phyloP scores from a whole-genome alignment of 176 grass and related monocot species.

The Phoenix roebelenii region DNA sequence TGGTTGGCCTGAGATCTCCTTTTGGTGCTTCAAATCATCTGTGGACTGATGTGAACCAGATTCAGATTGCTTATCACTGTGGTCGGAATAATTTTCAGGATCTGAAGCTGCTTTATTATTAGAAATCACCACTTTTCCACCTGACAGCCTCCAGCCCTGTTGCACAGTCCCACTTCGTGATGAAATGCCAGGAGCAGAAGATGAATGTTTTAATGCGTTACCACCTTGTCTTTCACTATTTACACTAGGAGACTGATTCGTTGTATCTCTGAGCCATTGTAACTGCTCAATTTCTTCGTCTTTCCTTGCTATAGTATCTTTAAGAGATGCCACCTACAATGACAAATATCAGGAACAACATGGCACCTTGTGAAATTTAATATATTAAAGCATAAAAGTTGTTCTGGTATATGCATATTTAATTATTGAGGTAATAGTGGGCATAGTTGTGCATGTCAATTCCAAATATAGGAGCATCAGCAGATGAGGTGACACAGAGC shows the following conservation, averaged over 20 bases:
- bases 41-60: conserved; percentile 4
- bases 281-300: conserved; percentile 15
- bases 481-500: no score
- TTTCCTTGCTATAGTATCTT: conserved; percentile 17
- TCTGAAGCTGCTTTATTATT: background rate
- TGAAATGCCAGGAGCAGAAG: background rate
- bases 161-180: background rate
- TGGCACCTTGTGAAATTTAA: no score
- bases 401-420: no score
- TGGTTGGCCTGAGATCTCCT: background rate
- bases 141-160: background rate
- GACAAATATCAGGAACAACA: background rate
- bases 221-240: background rate
- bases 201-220: background rate
- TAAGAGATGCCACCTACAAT: conserved; percentile 10
- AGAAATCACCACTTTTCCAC: background rate
- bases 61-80: conserved; percentile 9
- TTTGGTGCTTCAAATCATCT: background rate
- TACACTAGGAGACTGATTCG: background rate
- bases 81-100: background rate
- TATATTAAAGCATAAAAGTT: no score
- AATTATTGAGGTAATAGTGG: no score
- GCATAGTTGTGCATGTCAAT: no score
- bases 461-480: no score
- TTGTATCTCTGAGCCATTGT: background rate